Percentiles rank a stretch among this genome's conserved stretches.
These are phyloP conservation scores for Penicillium sp. DNA, from an alignment of 2,329 filamentous ascomycete species.

Conservation along the genomic window DNA sequence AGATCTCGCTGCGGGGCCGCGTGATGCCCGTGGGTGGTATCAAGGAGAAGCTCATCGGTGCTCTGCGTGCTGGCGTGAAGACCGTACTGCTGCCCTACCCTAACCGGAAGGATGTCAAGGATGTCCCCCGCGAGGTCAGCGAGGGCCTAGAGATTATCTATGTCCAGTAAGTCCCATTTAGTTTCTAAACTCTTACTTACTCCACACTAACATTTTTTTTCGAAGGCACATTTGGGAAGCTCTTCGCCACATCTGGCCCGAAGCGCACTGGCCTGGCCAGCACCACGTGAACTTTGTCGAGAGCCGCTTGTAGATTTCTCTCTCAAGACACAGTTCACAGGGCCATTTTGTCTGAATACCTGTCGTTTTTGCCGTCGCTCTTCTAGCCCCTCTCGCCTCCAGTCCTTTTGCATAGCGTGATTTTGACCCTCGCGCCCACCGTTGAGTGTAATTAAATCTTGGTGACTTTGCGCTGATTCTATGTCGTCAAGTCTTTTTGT, in stretches of 20 bases:
- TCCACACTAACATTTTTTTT: slow-evolving; percentile 22
- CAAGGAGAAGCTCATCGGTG: slow-evolving; percentile 97
- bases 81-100: slow-evolving; percentile 84
- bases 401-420: slow-evolving; percentile 23
- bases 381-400: slow-evolving; percentile 11
- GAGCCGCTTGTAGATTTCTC: slow-evolving; percentile 69
- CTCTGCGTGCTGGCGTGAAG: slow-evolving; percentile 89
- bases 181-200: not conserved
- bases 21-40: slow-evolving; percentile 96
- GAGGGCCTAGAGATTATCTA: slow-evolving; percentile 85
- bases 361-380: slow-evolving; percentile 1
- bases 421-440: slow-evolving; percentile 9
- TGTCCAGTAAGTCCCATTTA: slow-evolving; percentile 67
- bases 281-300: slow-evolving; percentile 70
- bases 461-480: slow-evolving; percentile 6
- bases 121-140: slow-evolving; percentile 86
- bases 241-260: slow-evolving; percentile 87
- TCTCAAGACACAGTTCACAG: not conserved
- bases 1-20: slow-evolving; percentile 78
- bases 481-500: slow-evolving; percentile 10
- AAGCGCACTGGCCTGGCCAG: slow-evolving; percentile 78
- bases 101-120: slow-evolving; percentile 89
- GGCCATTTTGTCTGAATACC: not conserved
- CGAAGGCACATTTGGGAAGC: slow-evolving; percentile 90
- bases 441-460: slow-evolving; percentile 16